Evolutionary conservation across 495 filamentous ascomycete species (phyloP), one percentile per base, ranked within the genome.

Genomic region (Talaromyces proteolyticus): DNA sequence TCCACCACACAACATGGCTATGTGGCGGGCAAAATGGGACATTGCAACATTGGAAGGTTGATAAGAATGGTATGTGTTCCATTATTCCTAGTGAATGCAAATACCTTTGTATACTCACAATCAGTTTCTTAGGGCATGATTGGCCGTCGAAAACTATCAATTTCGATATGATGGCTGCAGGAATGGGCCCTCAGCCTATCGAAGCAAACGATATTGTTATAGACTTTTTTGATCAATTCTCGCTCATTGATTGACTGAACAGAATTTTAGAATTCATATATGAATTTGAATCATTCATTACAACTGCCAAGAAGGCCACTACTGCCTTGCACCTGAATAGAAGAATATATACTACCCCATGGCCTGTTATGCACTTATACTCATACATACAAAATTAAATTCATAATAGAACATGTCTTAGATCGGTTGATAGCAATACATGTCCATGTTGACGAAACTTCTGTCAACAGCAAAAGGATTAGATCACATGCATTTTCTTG

Each of bases 31-130:
- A 55, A 17, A 53, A 56, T 48, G 70, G 66, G 4, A 65, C 60
- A 50, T 53, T 74, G 44, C 70, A 77, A 51, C 70, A 75, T 43
- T 76, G 72, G 57, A 73, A 72, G 26, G 60, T 75, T 25, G 65
- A 68, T 46, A 61, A 67, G 23, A 72, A 61, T 53, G 62, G 62
- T 38, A 24, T 7, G 19, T 49, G 3, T 14, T 3, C 6, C 17
- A 3, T 24, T 25, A 6, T 40, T 22, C 3, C 5, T 0, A 4
- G 17, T n/a, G 3, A 25, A 3, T 14, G 3, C 3, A 24, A 11
- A 4, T 22, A 1, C 24, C 22, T 11, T 7, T 26, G 37, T n/a
- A n/a, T n/a, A n/a, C 22, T 49, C 3, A 49, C 17, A 39, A 6
- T 12, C 19, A 1, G 14, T 10, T 39, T 1, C 26, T 7, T 20